phyloP scores from a whole-genome alignment of 1,284 basidiomycete genomes.

The Puccinia polysora region DNA sequence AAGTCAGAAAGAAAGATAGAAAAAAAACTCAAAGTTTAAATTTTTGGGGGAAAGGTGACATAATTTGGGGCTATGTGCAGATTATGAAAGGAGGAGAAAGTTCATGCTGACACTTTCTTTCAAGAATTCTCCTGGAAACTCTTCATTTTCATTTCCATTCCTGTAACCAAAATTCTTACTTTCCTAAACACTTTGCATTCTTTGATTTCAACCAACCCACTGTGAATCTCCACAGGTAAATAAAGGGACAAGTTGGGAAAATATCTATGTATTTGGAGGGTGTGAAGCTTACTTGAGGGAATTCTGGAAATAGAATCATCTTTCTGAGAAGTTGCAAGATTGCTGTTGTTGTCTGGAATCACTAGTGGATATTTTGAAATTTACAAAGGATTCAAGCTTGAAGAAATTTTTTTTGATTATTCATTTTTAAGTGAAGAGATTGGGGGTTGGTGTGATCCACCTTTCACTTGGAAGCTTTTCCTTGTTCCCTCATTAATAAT shows the following conservation, averaged over 20 bases:
- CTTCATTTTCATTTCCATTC: constrained; percentile 62
- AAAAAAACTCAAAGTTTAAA: no score
- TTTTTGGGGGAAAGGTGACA: no score
- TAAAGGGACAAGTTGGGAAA: not conserved
- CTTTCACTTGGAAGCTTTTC: no score
- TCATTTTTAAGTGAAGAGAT: no score
- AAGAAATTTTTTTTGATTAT: not conserved
- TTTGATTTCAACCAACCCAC: constrained; percentile 48
- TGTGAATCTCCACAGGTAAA: constrained; percentile 49
- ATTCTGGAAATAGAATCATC: not conserved
- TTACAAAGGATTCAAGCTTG: not conserved
- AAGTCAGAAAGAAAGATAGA: no score
- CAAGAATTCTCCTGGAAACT: constrained; percentile 31
- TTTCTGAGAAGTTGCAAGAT: not conserved
- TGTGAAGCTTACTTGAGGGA: not conserved
- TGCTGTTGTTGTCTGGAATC: not conserved
- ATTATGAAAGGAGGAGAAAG: not conserved
- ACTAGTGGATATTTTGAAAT: not conserved
- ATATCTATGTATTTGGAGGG: no score
- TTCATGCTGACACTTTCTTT: constrained; percentile 60
- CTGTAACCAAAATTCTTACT: constrained; percentile 62
- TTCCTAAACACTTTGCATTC: constrained; percentile 79
- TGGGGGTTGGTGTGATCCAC: no score
- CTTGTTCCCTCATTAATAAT: no score
- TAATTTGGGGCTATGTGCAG: no score